Base-by-base conservation (phyloP, 169 alveolate species). In the Eimeria mitis region DNA sequence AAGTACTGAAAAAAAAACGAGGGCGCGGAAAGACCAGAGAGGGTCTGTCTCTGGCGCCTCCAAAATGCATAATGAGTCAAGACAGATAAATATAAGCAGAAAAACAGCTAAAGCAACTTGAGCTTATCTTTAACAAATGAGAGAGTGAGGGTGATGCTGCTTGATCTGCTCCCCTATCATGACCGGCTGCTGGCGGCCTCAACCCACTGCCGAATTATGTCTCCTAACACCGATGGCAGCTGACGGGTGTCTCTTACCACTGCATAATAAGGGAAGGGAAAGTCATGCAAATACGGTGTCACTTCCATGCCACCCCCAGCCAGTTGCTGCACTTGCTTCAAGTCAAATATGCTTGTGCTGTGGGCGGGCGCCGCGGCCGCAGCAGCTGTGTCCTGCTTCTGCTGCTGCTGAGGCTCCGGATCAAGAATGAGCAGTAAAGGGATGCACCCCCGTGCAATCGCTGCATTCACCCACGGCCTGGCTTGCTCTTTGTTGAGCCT, bases 241-340 rank as follows among this genome's bases (percentile, higher is more conserved):
- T 70, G 95, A 37, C 56, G 94, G 1, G 97, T 79, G 83, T 97
- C 94, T 49, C 85, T 94, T 5, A 99, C 98, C 49, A 99, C 98
- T 59, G 98, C 98, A 92, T 99, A 98, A 79, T 98, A 98, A 73
- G 98, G 99, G 76, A 98, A 99, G 61, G 99, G 99, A 97, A 99
- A 99, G 96, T 98, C 99, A 52, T 98, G 98, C 91, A 99, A 97
- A 95, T 98, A 99, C 25, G 98, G 99, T 75, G 97, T 97, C 61
- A 98, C 97, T 61, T 97, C 95, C 89, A 97, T 95, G 89, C 97
- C 97, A 2, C 99, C 99, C 56, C 97, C 97, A 34, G 96, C 84
- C 89, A 96, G 98, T 54, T 85, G 94, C 84, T 94, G 89, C 54
- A 97, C 98, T 91, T 98, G 98, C 92, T 98, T 97, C 97, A 97